Base-by-base conservation (phyloP, 768 basidiomycete species). In the Mycena venus region DNA sequence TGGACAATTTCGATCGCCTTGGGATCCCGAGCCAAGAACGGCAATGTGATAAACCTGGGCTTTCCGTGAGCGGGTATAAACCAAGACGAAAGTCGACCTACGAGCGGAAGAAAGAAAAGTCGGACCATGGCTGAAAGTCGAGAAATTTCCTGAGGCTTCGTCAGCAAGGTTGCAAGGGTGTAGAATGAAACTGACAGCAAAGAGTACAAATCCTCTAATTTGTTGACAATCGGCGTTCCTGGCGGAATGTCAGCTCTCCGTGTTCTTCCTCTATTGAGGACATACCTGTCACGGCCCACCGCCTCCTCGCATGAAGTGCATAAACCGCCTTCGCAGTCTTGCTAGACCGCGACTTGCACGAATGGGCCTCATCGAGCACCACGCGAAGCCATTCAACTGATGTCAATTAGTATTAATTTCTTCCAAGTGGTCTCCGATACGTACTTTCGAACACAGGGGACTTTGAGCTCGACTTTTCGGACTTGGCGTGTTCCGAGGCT, bases 1-100 rank as follows among this genome's bases (percentile, higher is more conserved):
- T 99, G 97, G 0, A 99, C 96, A 53, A 99, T 93, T 78, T 98
- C 96, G 59, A 99, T 94, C 0, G 96, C 97, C 79, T 96, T 97
- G 0, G 95, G 92, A 81, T 99, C 97, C 42, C 92, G 93, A 55
- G 93, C 94, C 67, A 97, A 88, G 85, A 99, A 99, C 11, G 98
- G 98, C 4, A 96, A 83, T 0, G 95, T 97, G 72, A 98, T 95
- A 79, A 98, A 97, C 25, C 95, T 96, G 72, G 4, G 55, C 29
- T 25, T 78, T 65, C 12, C 11, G 55, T 19, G 44, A 58, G 8
- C 7, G 14, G 31, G 11, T 10, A 14, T 25, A 51, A 32, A 44
- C n/a, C 19, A 11, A 36, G 25, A 60, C 71, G 17, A 49, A 42
- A 53, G 19, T 1, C 7, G 40, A 49, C 93, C 64, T 80, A 94